Evolutionary conservation across 148 eudicot genomes (phyloP).

Genomic region (Rhododendron ferrugineum): DNA sequence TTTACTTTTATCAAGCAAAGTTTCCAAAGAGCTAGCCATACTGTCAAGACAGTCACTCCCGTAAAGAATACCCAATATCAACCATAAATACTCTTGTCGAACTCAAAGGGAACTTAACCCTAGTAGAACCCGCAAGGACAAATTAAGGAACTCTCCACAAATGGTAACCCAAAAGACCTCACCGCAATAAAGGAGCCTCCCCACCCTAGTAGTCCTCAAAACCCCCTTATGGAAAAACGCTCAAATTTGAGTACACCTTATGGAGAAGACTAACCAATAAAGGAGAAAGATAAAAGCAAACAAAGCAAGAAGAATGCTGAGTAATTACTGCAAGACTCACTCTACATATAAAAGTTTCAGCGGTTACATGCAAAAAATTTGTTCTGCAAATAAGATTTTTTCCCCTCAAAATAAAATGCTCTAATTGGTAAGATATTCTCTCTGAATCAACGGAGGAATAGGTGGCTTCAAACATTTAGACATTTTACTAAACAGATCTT

Average conservation of each 20-base stretch:
- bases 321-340: neutral
- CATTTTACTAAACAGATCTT: constrained; percentile 5
- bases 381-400: neutral
- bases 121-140: too few species aligned
- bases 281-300: neutral
- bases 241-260: neutral
- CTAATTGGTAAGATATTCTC: constrained; percentile 18
- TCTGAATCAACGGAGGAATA: constrained; percentile 13
- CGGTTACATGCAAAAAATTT: neutral
- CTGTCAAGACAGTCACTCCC: too few species aligned
- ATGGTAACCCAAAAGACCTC: too few species aligned
- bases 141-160: too few species aligned
- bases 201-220: too few species aligned
- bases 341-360: neutral
- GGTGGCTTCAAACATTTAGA: constrained; percentile 30
- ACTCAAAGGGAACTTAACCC: too few species aligned
- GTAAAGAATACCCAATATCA: too few species aligned
- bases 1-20: too few species aligned
- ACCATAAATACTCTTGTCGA: too few species aligned
- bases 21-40: too few species aligned
- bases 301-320: neutral
- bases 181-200: too few species aligned
- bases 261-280: neutral
- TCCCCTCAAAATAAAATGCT: neutral
- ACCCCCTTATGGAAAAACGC: too few species aligned